These are phyloP conservation scores for Boletus huronensis DNA, from an alignment of 768 basidiomycete genomes.

Conservation along the genomic window DNA sequence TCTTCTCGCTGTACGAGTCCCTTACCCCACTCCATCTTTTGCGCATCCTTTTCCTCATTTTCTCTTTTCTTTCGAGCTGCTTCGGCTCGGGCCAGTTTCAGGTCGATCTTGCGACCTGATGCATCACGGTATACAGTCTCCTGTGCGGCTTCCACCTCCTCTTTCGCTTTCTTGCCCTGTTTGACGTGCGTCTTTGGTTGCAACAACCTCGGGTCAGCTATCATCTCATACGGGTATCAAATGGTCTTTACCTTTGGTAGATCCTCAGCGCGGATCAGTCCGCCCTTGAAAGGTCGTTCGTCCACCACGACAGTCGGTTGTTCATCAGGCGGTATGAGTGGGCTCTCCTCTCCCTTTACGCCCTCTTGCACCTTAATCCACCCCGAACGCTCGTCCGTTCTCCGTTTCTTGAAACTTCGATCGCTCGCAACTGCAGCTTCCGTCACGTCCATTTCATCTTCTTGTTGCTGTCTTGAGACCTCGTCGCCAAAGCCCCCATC, in stretches of 20 bases:
- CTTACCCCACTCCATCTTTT: constrained; percentile 98
- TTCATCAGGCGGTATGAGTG: constrained; percentile 61
- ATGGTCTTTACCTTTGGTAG: constrained; percentile 51
- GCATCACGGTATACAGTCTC: constrained; percentile 95
- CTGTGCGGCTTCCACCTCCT: constrained; percentile 60
- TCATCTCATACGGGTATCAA: background rate
- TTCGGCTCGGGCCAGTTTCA: constrained; percentile 80
- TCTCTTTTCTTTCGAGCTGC: constrained; percentile 78
- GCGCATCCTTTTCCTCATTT: constrained; percentile 78
- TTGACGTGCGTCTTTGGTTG: constrained; percentile 41
- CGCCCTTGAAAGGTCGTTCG: constrained; percentile 56
- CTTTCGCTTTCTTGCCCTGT: constrained; percentile 36
- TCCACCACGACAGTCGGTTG: constrained; percentile 58
- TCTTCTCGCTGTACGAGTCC: constrained; percentile 88
- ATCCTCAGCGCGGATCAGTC: constrained; percentile 73
- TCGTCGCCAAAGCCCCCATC: constrained; percentile 66
- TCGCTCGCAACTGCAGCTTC: constrained; percentile 74
- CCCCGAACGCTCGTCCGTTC: constrained; percentile 48
- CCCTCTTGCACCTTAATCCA: constrained; percentile 71
- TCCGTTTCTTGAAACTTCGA: constrained; percentile 76
- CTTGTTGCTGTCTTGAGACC: constrained; percentile 44
- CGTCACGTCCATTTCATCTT: constrained; percentile 48
- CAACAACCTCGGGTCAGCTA: constrained; percentile 6
- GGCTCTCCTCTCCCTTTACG: constrained; percentile 41
- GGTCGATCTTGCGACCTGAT: constrained; percentile 83